These are phyloP conservation scores for Rosa lucieae DNA, from an alignment of 306 rosid genomes.

Conservation along the genomic window DNA sequence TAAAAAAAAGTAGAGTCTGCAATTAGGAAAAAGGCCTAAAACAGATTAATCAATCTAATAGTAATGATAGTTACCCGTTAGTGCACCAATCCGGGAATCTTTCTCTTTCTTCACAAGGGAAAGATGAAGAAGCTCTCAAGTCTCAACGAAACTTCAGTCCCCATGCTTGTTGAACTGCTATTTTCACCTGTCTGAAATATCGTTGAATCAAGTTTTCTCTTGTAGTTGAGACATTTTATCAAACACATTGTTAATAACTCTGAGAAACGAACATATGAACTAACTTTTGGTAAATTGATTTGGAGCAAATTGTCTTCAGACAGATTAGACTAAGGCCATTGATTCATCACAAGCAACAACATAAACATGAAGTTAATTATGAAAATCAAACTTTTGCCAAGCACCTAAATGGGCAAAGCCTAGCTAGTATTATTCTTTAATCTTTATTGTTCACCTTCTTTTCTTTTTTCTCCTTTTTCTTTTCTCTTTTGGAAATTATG, in stretches of 20 bases:
- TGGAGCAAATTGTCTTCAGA: neutral
- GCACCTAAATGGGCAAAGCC: neutral
- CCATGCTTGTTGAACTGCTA: slow-evolving; percentile 2
- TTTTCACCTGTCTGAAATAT: neutral
- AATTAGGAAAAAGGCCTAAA: neutral
- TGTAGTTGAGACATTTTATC: neutral
- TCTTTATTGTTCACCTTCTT: neutral
- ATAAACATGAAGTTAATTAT: neutral
- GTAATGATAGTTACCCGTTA: neutral
- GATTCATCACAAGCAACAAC: neutral
- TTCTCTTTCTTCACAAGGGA: neutral
- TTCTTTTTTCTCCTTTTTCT: slow-evolving; percentile 4
- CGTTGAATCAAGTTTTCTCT: neutral
- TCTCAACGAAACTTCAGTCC: neutral
- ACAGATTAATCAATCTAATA: neutral
- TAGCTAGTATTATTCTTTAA: neutral
- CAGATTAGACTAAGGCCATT: neutral
- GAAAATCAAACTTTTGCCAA: slow-evolving; percentile 9
- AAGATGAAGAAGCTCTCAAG: neutral
- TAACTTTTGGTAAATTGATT: neutral
- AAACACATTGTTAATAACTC: neutral
- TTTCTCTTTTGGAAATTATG: neutral
- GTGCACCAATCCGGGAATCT: neutral
- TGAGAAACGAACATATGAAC: neutral
- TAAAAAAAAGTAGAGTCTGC: neutral